phyloP scores from a whole-genome alignment of 805 yeast genomes.

The Candida xyloterini region DNA sequence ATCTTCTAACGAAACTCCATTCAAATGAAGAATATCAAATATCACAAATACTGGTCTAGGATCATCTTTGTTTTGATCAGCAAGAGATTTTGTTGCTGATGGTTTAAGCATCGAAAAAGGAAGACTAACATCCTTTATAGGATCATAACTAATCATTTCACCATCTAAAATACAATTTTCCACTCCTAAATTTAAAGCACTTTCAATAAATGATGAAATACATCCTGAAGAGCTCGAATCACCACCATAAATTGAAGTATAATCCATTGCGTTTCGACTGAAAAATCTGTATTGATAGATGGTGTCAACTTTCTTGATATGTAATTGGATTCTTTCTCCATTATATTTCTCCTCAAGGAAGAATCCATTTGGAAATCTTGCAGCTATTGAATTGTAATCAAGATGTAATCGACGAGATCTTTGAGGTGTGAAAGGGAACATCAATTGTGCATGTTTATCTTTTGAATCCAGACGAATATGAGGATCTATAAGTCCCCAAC shows the following conservation, averaged over 20 bases:
- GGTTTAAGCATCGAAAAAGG: constrained; percentile 82
- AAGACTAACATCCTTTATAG: constrained; percentile 47
- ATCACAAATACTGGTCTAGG: constrained; percentile 55
- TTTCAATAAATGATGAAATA: constrained; percentile 34
- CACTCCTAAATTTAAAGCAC: constrained; percentile 29
- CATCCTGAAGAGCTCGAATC: constrained; percentile 24
- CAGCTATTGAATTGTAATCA: constrained; percentile 49
- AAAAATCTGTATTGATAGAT: constrained; percentile 42
- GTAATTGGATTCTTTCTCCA: constrained; percentile 86
- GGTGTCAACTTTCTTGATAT: constrained; percentile 46
- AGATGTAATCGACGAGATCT: constrained; percentile 55
- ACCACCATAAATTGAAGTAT: constrained; percentile 64
- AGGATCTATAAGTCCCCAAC: constrained; percentile 56
- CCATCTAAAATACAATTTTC: constrained; percentile 67
- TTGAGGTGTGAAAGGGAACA: constrained; percentile 72
- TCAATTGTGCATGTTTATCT: constrained; percentile 42
- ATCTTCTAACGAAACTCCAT: constrained; percentile 59
- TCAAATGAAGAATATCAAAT: constrained; percentile 71
- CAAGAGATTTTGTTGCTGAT: constrained; percentile 55
- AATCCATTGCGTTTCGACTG: constrained; percentile 72
- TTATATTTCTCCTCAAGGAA: constrained; percentile 88
- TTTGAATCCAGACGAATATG: constrained; percentile 37
- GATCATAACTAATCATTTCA: constrained; percentile 90
- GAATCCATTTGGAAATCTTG: constrained; percentile 43
- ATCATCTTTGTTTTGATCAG: constrained; percentile 15